phyloP scores from a whole-genome alignment of 1,139 yeast genomes.

The Yamadazyma atmosphaerica region DNA sequence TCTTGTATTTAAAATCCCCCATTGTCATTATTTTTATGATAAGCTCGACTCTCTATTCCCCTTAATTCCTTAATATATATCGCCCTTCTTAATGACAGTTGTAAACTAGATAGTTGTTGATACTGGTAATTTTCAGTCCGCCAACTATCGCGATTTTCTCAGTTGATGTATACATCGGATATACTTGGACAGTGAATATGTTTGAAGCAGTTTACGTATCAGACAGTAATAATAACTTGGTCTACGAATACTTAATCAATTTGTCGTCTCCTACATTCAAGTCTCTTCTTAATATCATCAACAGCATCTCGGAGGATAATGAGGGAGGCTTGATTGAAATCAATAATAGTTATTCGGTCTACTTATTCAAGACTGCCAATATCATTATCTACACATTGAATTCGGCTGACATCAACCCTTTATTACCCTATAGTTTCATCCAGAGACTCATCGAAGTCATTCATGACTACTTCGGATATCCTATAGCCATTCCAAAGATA shows the following conservation, averaged over 20 bases:
- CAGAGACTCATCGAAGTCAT: constrained; percentile 51
- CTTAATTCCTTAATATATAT: constrained; percentile 4
- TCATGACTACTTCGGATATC: constrained; percentile 59
- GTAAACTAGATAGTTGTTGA: too few species aligned
- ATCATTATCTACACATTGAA: constrained; percentile 29
- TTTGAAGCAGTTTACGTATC: constrained; percentile 66
- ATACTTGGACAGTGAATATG: constrained; percentile 16
- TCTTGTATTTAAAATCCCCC: constrained; percentile 1
- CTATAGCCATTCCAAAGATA: constrained; percentile 56
- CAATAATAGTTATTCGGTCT: constrained; percentile 29
- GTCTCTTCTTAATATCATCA: constrained; percentile 34
- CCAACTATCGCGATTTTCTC: background rate
- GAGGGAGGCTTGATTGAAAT: constrained; percentile 23
- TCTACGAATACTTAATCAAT: constrained; percentile 57
- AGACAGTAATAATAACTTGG: constrained; percentile 52
- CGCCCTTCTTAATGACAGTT: constrained; percentile 2
- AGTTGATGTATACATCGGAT: background rate
- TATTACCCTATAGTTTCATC: constrained; percentile 58
- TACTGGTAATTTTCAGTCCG: background rate
- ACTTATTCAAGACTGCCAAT: constrained; percentile 22
- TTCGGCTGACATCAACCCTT: constrained; percentile 34
- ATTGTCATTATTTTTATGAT: constrained; percentile 2
- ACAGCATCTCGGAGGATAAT: constrained; percentile 15
- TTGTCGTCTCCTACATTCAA: constrained; percentile 53
- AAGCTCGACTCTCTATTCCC: constrained; percentile 8